These are phyloP conservation scores for Hypoxylon sp. DNA, from an alignment of 2,329 filamentous ascomycete species.

Conservation along the genomic window DNA sequence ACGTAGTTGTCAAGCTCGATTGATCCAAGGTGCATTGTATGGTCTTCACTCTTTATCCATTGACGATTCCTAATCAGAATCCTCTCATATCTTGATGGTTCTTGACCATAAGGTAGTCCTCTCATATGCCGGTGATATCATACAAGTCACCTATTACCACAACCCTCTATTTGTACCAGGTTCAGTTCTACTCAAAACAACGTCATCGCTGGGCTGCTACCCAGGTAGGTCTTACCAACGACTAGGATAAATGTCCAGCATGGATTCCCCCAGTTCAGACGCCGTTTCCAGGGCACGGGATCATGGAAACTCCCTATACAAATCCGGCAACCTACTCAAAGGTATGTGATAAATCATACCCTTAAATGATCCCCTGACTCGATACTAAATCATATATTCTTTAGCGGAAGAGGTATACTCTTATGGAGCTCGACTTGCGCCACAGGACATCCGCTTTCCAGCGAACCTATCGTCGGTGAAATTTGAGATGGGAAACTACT, in stretches of 20 bases:
- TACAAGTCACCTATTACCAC: background rate
- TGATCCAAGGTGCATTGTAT: background rate
- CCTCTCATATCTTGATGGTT: background rate
- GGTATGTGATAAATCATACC: background rate
- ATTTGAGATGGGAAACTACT: constrained; percentile 6
- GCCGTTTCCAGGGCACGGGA: background rate
- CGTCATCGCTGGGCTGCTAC: background rate
- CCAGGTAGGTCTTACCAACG: background rate
- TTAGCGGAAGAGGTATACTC: background rate
- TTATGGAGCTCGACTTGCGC: constrained; percentile 3
- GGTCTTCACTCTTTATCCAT: background rate
- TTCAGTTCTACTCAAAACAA: background rate
- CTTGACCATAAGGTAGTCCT: background rate
- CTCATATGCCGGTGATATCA: background rate
- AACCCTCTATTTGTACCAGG: background rate
- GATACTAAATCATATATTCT: constrained; percentile 1
- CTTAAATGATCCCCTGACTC: background rate
- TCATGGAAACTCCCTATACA: background rate
- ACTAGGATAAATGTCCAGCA: background rate
- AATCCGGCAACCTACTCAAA: background rate
- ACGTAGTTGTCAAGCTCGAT: background rate
- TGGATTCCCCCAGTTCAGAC: background rate
- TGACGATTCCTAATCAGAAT: background rate
- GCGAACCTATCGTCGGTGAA: background rate
- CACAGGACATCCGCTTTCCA: constrained; percentile 5